Evolutionary conservation across 2,329 filamentous ascomycete species (phyloP).

Genomic region (Pseudogymnoascus sp.): DNA sequence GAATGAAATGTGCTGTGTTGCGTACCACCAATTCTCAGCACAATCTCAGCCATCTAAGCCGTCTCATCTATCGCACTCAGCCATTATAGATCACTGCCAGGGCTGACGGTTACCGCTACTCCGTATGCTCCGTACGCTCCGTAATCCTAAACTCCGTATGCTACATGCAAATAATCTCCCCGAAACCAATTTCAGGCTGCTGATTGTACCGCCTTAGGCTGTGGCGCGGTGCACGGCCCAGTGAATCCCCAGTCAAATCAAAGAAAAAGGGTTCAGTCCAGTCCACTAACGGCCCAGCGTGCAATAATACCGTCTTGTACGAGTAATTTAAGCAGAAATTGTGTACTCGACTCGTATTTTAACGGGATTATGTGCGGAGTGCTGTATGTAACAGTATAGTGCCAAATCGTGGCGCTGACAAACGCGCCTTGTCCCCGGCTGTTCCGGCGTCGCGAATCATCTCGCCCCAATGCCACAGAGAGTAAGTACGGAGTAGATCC

Average conservation of each 20-base stretch:
- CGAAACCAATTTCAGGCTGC: background rate
- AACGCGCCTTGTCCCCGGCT: conserved; percentile 2
- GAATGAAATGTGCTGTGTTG: background rate
- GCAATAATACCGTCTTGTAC: background rate
- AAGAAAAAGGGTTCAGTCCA: background rate
- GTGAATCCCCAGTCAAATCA: background rate
- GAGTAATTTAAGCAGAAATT: background rate
- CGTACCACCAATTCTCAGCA: background rate
- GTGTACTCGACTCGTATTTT: background rate
- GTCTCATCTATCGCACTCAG: background rate
- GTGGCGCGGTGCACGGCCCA: background rate
- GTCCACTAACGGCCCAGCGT: too few relatives aligned
- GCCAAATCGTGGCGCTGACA: conserved; percentile 4
- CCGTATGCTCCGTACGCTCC: too few relatives aligned
- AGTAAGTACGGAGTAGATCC: background rate
- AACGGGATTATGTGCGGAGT: background rate
- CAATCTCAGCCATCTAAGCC: background rate
- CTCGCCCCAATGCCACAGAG: background rate
- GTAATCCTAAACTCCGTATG: background rate
- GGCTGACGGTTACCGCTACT: background rate
- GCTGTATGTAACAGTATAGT: background rate
- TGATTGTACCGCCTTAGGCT: background rate
- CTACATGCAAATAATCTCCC: conserved; percentile 1
- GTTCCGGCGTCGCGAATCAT: conserved; percentile 2
- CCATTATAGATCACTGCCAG: background rate